These are phyloP conservation scores for Diphasiastrum complanatum DNA, from an alignment of 83 land plant species.

Conservation along the genomic window DNA sequence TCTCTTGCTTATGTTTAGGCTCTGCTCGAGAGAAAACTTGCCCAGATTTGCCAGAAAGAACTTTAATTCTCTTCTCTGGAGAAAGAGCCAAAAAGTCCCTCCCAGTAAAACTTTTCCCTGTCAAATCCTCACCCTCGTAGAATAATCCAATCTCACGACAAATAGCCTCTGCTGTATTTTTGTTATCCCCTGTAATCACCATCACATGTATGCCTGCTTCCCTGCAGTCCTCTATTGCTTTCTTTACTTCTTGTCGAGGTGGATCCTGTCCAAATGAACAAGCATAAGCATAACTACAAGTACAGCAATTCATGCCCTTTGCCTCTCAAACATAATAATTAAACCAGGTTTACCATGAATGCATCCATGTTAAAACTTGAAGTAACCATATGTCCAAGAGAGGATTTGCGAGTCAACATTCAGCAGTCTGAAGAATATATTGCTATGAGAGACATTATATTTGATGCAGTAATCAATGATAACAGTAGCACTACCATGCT, in stretches of 20 bases:
- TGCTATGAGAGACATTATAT: too few relatives aligned
- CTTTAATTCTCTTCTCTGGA: constrained; percentile 28
- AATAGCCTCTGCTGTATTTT: constrained; percentile 77
- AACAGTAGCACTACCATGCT: too few relatives aligned
- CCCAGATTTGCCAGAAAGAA: constrained; percentile 49
- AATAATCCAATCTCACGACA: constrained; percentile 65
- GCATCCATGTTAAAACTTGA: too few relatives aligned
- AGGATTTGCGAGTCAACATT: too few relatives aligned
- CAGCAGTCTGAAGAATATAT: too few relatives aligned
- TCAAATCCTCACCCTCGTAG: constrained; percentile 34
- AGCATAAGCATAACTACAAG: too few relatives aligned
- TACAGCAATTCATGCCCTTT: too few relatives aligned
- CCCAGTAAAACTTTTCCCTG: constrained; percentile 53
- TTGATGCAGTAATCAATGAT: too few relatives aligned
- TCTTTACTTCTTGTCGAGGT: constrained; percentile 66
- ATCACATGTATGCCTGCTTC: constrained; percentile 67
- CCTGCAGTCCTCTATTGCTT: constrained; percentile 61
- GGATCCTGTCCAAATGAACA: constrained; percentile 72
- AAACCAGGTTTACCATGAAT: too few relatives aligned
- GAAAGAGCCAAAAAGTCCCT: constrained; percentile 58
- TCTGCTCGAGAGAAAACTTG: constrained; percentile 77
- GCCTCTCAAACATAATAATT: too few relatives aligned
- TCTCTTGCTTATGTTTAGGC: constrained; percentile 86
- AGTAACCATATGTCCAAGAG: too few relatives aligned
- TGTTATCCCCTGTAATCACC: constrained; percentile 87